A percentile compares a stretch with the other conserved stretches of the same genome.
Conservation (phyloP, 441 rosid species). For the Manihot esculenta region DNA sequence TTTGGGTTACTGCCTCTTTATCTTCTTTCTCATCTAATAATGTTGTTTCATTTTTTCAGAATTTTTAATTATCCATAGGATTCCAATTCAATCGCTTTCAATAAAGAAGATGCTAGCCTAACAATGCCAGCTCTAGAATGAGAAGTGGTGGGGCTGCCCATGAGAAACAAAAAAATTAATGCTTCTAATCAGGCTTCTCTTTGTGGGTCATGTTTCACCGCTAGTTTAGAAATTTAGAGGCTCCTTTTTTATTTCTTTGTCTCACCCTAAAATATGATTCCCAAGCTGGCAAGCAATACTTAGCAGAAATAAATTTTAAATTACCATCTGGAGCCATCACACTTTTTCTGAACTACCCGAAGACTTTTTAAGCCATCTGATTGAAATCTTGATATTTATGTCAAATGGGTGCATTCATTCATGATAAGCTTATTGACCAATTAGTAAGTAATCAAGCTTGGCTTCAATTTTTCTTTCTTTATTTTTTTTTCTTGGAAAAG, state of each 20-base stretch:
- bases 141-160: constrained; percentile 24
- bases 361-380: too few species aligned
- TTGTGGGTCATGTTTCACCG: constrained; percentile 32
- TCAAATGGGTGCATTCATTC: not conserved
- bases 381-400: not conserved
- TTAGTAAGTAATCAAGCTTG: not conserved
- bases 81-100: constrained; percentile 56
- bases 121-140: constrained; percentile 32
- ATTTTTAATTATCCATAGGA: constrained; percentile 30
- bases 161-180: constrained; percentile 20
- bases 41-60: constrained; percentile 1
- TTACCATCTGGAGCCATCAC: too few species aligned
- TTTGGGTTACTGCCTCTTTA: too few species aligned
- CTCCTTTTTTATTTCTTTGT: constrained; percentile 22
- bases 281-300: constrained; percentile 49
- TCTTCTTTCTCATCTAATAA: constrained; percentile 26
- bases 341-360: too few species aligned
- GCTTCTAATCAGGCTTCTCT: not conserved
- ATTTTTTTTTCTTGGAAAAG: not conserved
- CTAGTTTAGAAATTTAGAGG: constrained; percentile 18
- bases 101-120: constrained; percentile 29
- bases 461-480: not conserved
- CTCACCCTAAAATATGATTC: constrained; percentile 19
- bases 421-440: not conserved
- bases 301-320: not conserved